Percentiles rank a stretch among this genome's conserved stretches.
Evolutionary conservation across 164 flowering plant genomes (phyloP).

Genomic region (Macadamia integrifolia): DNA sequence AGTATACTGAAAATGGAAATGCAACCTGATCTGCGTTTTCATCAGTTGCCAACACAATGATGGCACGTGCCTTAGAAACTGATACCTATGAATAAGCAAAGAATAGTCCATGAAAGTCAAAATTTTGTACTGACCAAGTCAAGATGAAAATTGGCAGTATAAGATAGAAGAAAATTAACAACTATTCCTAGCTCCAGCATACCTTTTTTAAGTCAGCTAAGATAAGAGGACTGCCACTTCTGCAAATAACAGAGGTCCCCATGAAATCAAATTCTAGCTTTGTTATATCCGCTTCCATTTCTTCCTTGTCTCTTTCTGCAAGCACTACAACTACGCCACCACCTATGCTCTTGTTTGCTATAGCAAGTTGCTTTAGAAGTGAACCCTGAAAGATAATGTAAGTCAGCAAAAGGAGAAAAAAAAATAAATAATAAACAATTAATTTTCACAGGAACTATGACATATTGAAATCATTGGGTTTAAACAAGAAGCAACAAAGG

Average conservation of each 20-base stretch:
- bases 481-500: background rate
- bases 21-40: slow-evolving; percentile 93
- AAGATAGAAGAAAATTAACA: background rate
- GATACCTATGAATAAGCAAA: slow-evolving; percentile 51
- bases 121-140: background rate
- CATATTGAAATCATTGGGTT: background rate
- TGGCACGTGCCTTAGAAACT: slow-evolving; percentile 90
- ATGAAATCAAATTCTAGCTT: slow-evolving; percentile 85
- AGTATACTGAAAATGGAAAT: background rate
- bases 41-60: slow-evolving; percentile 86
- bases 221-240: slow-evolving; percentile 96
- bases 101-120: background rate
- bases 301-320: slow-evolving; percentile 95
- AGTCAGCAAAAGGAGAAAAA: background rate
- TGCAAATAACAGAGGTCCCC: slow-evolving; percentile 93
- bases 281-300: slow-evolving; percentile 92
- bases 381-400: slow-evolving; percentile 52
- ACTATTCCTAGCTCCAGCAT: background rate
- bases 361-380: slow-evolving; percentile 89
- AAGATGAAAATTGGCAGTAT: background rate
- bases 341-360: slow-evolving; percentile 90
- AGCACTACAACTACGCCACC: slow-evolving; percentile 92
- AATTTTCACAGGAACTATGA: background rate
- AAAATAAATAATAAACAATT: background rate
- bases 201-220: slow-evolving; percentile 93